These are phyloP conservation scores for Leccinum incarnatum DNA, from an alignment of 768 basidiomycete genomes.

Conservation along the genomic window DNA sequence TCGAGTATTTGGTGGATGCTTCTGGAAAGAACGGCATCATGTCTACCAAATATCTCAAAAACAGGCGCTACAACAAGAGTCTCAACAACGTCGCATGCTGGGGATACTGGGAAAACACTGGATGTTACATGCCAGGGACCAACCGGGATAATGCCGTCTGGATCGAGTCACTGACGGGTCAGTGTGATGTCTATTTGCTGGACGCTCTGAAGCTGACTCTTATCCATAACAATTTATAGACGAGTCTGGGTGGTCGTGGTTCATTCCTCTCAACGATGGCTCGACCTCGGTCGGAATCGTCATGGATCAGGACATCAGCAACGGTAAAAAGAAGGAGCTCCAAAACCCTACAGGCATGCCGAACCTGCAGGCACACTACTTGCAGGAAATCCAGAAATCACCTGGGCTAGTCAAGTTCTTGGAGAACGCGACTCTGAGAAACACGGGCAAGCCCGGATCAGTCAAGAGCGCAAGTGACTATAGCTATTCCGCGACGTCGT, in stretches of 20 bases:
- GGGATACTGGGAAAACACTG: slow-evolving; percentile 36
- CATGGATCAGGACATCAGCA: slow-evolving; percentile 38
- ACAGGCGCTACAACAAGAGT: slow-evolving; percentile 33
- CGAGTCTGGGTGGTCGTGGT: slow-evolving; percentile 56
- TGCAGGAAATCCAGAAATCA: not conserved
- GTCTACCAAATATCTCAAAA: slow-evolving; percentile 31
- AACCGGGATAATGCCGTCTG: slow-evolving; percentile 34
- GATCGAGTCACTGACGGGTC: slow-evolving; percentile 32
- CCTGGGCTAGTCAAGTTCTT: not conserved
- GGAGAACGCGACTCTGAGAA: slow-evolving; percentile 6
- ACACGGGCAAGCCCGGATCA: slow-evolving; percentile 5
- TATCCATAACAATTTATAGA: slow-evolving; percentile 31
- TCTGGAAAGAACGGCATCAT: slow-evolving; percentile 11
- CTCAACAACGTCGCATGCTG: slow-evolving; percentile 36
- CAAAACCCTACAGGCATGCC: not conserved
- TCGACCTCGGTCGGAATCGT: slow-evolving; percentile 56
- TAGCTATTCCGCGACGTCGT: slow-evolving; percentile 37
- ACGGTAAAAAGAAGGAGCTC: slow-evolving; percentile 18
- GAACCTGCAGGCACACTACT: not conserved
- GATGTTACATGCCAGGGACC: slow-evolving; percentile 30
- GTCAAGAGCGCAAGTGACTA: slow-evolving; percentile 48
- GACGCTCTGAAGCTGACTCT: not conserved
- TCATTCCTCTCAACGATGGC: slow-evolving; percentile 50
- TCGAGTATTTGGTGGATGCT: slow-evolving; percentile 9
- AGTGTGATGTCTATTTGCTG: not conserved